Base-by-base conservation (phyloP, 176 grass and related monocot species). In the Cenchrus americanus region DNA sequence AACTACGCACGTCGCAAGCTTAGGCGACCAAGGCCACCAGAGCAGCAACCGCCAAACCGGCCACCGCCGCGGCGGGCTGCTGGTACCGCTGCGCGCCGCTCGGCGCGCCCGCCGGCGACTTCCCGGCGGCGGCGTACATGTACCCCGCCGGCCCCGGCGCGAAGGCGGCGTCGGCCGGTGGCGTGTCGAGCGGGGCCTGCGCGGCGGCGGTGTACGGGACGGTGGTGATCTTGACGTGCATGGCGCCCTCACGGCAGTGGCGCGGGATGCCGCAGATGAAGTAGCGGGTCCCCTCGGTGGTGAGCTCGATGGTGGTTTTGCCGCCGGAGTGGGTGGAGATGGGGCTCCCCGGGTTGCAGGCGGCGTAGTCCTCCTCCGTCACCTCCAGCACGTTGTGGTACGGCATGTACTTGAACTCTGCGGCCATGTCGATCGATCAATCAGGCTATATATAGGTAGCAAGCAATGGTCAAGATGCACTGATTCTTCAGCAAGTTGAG, bases 311-410 rank as follows among this genome's bases (percentile, higher is more conserved):
- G 78, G 61, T 30, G 75, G 91, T 94, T 51, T 21, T 2, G 53
- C 92, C 89, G 54, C 87, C 80, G 62, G 91, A 90, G 62, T 82
- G 79, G 2, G 81, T 84, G 47, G 75, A 44, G 32, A 88, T 42
- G 14, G 89, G 49, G 30, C 40, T 88, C 37, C 1, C 41, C 13
- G 62, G 37, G 67, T 55, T 41, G 92, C 94, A 97, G 69, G 59
- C 53, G 32, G 51, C 85, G 58, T 94, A 94, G 78, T 79, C 76
- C 5, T 51, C 68, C 74, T 75, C n/a, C 4, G 21, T 57, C 62
- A 97, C 92, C 85, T 97, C 94, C 34, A 90, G 73, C 54, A 94
- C 89, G 82, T 97, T 90, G 83, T 97, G 92, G 82, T 63, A 86
- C 22, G 63, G 21, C 19, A 46, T 11, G 77, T 97, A 97, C 69